Base-by-base conservation (phyloP, 1,139 yeast species). In the Magnusiomyces sp. region DNA sequence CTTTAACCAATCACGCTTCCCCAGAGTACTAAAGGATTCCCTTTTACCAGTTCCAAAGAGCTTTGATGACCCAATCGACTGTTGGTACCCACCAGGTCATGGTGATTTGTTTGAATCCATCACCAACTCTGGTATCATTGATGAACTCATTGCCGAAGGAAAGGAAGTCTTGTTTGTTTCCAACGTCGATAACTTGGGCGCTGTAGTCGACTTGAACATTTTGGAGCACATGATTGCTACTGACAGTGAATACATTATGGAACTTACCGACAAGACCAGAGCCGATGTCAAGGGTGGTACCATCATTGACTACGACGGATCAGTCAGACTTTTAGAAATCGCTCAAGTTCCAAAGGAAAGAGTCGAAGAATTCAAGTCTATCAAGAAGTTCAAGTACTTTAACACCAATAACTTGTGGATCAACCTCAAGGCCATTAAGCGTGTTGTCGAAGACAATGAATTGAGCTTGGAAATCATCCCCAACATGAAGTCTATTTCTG, bases 221-320 rank as follows among this genome's bases (percentile, higher is more conserved):
- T 77, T 92, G 66, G 81, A 84, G 68, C 97, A 92, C 74, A 90
- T 92, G 95, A 71, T 88, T 58, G 95, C 86, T 63, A 79, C 95
- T 45, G 83, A 83, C 50, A 81, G 96, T 51, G 97, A 94, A 73
- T 92, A 90, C 70, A 83, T 92, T 62, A 92, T 92, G 98, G 98
- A 92, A 73, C 80, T 92, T 69, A 94, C 98, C 53, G 95, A 92
- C 72, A 92, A 92, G 76, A 92, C 98, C 50, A 83, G 98, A 71
- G 98, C 98, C 45, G 98, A 92, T 70, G 98, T 92, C 64, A 92
- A 92, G 74, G 98, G 98, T 75, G 98, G 98, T 76, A 92, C 98
- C 60, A 80, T 92, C 68, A 90, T 92, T 68, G 89, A 88, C 71
- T 92, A 94, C 70, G 94, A 89, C 61, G 97, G 97, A 55, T 83